Evolutionary conservation across 495 filamentous ascomycete genomes (phyloP).

Genomic region (Trichoderma parareesei): DNA sequence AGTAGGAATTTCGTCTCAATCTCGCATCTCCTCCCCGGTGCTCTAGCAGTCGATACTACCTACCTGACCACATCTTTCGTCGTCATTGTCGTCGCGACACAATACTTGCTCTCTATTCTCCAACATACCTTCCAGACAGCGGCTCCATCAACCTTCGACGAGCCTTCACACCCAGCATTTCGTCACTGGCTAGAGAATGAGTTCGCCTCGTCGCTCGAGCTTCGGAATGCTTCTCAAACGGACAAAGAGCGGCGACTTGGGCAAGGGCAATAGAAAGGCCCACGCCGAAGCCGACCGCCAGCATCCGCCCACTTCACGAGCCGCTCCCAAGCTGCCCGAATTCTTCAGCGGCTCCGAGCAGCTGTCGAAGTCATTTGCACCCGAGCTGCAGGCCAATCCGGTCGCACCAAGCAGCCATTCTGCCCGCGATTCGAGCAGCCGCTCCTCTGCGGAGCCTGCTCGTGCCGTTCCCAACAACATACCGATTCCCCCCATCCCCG

Average conservation of each 20-base stretch:
- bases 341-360: constrained; percentile 58
- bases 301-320: constrained; percentile 58
- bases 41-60: neutral
- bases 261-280: constrained; percentile 56
- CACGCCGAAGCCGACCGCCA: constrained; percentile 56
- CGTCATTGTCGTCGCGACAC: neutral
- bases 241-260: constrained; percentile 69
- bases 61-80: neutral
- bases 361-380: constrained; percentile 61
- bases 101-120: neutral
- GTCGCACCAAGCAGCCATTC: constrained; percentile 48
- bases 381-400: constrained; percentile 59
- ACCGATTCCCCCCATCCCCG: constrained; percentile 45
- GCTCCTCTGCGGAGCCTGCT: constrained; percentile 37
- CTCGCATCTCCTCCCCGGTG: neutral
- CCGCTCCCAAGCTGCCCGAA: constrained; percentile 73
- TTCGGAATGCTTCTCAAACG: constrained; percentile 67
- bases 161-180: neutral
- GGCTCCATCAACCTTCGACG: neutral
- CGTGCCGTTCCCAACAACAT: constrained; percentile 23
- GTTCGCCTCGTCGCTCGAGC: constrained; percentile 40
- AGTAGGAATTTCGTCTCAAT: neutral
- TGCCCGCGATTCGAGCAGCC: constrained; percentile 32
- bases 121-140: neutral
- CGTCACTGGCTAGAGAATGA: constrained; percentile 25